Evolutionary conservation across 257 asterid species (phyloP).

Genomic region (Solanum gandarillasii): DNA sequence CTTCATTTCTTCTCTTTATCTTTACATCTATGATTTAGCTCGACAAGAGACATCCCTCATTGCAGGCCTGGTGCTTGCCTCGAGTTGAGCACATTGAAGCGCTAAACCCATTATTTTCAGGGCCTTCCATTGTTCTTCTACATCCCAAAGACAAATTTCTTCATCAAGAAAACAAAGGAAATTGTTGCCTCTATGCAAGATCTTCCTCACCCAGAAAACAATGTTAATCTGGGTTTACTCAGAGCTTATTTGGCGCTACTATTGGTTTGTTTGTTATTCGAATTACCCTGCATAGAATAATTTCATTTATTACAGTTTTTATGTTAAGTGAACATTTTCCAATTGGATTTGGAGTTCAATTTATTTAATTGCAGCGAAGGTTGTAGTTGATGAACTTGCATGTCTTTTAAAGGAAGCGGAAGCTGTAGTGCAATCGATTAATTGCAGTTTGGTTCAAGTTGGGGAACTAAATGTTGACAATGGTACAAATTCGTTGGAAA

Average conservation of each 20-base stretch:
- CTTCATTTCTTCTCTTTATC: neutral
- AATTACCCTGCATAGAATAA: neutral
- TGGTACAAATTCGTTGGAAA: conserved; percentile 8
- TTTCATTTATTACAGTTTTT: neutral
- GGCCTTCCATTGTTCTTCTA: conserved; percentile 30
- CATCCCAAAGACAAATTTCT: conserved; percentile 28
- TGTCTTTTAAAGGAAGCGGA: neutral
- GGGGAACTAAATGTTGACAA: conserved; percentile 20
- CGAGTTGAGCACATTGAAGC: conserved; percentile 22
- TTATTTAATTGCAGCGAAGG: conserved; percentile 32
- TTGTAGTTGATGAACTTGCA: conserved; percentile 29
- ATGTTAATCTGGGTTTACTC: conserved; percentile 15
- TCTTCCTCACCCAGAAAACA: conserved; percentile 26
- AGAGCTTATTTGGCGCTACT: no score
- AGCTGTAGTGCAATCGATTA: conserved; percentile 21
- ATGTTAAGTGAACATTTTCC: neutral
- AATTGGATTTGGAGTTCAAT: neutral
- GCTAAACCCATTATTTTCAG: conserved; percentile 14
- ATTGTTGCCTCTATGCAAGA: conserved; percentile 1
- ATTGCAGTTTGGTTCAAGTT: conserved; percentile 5
- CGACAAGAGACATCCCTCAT: conserved; percentile 32
- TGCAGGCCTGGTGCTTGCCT: conserved; percentile 29
- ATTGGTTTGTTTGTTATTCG: no score
- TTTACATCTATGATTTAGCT: neutral
- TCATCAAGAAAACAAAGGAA: conserved; percentile 26